Conservation (phyloP, 352 stramenopile genomes). For the Thalassiosira allenii region DNA sequence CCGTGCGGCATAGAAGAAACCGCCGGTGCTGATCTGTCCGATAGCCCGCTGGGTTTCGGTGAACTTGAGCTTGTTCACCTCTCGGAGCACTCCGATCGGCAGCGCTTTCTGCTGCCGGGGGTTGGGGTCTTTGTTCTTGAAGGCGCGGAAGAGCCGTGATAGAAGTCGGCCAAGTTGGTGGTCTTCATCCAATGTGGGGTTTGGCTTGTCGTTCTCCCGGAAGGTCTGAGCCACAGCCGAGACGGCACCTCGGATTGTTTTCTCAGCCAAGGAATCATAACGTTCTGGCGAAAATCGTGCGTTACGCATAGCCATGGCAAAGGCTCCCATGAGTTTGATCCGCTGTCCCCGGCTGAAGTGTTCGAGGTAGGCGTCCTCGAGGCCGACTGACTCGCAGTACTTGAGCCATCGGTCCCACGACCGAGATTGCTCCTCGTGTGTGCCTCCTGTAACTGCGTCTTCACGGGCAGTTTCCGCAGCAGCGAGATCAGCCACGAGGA, state of each 20-base stretch:
- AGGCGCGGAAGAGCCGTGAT: neutral
- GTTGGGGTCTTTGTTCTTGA: neutral
- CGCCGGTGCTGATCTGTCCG: neutral
- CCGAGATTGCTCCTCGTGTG: slow-evolving; percentile 15
- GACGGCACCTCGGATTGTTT: slow-evolving; percentile 30
- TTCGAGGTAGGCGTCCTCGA: slow-evolving; percentile 12
- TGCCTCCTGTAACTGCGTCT: slow-evolving; percentile 30
- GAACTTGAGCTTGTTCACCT: neutral
- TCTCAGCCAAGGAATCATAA: slow-evolving; percentile 25
- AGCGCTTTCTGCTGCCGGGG: neutral
- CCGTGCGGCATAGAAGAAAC: neutral
- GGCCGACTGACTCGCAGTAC: slow-evolving; percentile 5
- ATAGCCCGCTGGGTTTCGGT: neutral
- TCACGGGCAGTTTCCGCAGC: slow-evolving; percentile 25
- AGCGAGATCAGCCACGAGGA: slow-evolving; percentile 29
- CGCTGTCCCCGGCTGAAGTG: neutral
- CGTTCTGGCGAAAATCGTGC: slow-evolving; percentile 14
- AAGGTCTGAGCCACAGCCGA: slow-evolving; percentile 34
- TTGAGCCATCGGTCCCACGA: slow-evolving; percentile 3
- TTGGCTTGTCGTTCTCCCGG: slow-evolving; percentile 12
- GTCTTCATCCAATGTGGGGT: neutral
- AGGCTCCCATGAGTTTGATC: slow-evolving; percentile 24
- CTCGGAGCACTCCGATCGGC: neutral
- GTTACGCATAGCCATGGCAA: slow-evolving; percentile 26
- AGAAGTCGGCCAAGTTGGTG: neutral